phyloP scores from a whole-genome alignment of 169 alveolate genomes.

The Cryptosporidium xiaoi region DNA sequence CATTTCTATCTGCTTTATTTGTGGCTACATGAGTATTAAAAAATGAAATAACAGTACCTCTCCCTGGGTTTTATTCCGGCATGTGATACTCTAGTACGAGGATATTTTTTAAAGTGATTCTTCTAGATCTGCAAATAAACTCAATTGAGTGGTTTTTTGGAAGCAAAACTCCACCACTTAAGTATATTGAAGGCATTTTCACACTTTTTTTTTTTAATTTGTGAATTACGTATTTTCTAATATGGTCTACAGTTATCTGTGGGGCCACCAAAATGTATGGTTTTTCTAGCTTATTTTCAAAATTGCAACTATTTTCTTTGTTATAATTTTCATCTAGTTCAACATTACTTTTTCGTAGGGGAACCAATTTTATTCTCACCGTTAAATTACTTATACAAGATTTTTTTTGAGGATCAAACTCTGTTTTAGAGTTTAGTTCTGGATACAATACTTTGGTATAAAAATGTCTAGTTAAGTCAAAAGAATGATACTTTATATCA shows the following conservation, averaged over 20 bases:
- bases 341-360: background rate
- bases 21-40: too few relatives aligned
- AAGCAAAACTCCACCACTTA: slow-evolving; percentile 32
- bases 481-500: slow-evolving; percentile 7
- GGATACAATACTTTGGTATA: slow-evolving; percentile 19
- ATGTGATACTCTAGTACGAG: slow-evolving; percentile 3
- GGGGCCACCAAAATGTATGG: slow-evolving; percentile 62
- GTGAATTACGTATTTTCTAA: slow-evolving; percentile 35
- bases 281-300: slow-evolving; percentile 3
- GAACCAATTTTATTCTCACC: slow-evolving; percentile 20
- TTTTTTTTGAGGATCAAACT: background rate
- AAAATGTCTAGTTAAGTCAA: slow-evolving; percentile 3
- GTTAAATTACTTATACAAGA: background rate
- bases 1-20: too few relatives aligned
- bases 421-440: background rate
- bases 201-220: slow-evolving; percentile 11
- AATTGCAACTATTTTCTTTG: too few relatives aligned
- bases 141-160: slow-evolving; percentile 67
- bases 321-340: background rate
- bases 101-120: slow-evolving; percentile 7
- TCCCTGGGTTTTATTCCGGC: background rate
- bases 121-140: slow-evolving; percentile 66
- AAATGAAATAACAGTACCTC: too few relatives aligned
- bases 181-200: slow-evolving; percentile 17
- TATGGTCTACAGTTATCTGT: slow-evolving; percentile 51